These are phyloP conservation scores for Phellopilus nigrolimitatus DNA, from an alignment of 1,284 basidiomycete genomes.

Conservation along the genomic window DNA sequence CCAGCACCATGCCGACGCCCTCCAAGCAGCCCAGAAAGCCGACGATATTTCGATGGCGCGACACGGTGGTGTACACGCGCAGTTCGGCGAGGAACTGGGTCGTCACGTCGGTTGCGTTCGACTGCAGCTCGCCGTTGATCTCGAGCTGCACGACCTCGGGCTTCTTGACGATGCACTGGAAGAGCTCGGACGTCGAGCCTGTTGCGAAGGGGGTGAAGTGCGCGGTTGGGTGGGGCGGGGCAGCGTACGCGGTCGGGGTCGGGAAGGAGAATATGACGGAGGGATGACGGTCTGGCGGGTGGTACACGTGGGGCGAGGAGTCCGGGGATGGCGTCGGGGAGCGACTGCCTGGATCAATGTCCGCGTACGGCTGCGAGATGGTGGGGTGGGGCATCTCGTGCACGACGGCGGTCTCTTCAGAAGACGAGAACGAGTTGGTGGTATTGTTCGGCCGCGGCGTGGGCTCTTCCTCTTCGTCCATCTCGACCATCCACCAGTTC, in stretches of 20 bases:
- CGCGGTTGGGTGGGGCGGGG: conserved; percentile 68
- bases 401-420: conserved; percentile 47
- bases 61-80: conserved; percentile 72
- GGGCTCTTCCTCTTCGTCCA: conserved; percentile 56
- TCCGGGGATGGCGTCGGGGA: conserved; percentile 16
- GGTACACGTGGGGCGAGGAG: conserved; percentile 33
- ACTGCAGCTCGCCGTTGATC: conserved; percentile 78
- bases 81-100: conserved; percentile 79
- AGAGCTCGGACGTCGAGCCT: conserved; percentile 75
- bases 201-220: conserved; percentile 66
- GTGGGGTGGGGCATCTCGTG: conserved; percentile 21
- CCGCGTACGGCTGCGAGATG: conserved; percentile 25
- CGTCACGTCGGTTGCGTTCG: conserved; percentile 71
- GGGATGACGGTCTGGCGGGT: conserved; percentile 62
- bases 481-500: conserved; percentile 84
- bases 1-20: conserved; percentile 80
- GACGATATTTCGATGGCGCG: conserved; percentile 70
- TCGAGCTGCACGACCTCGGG: conserved; percentile 75
- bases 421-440: conserved; percentile 41
- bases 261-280: conserved; percentile 75
- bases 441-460: conserved; percentile 30
- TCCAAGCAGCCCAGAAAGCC: conserved; percentile 76
- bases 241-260: conserved; percentile 70
- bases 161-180: conserved; percentile 78
- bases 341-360: conserved; percentile 19